A percentile compares a stretch with the other conserved stretches of the same genome.
These are phyloP conservation scores for Megacollybia platyphylla DNA, from an alignment of 1,284 basidiomycete genomes.

Conservation along the genomic window DNA sequence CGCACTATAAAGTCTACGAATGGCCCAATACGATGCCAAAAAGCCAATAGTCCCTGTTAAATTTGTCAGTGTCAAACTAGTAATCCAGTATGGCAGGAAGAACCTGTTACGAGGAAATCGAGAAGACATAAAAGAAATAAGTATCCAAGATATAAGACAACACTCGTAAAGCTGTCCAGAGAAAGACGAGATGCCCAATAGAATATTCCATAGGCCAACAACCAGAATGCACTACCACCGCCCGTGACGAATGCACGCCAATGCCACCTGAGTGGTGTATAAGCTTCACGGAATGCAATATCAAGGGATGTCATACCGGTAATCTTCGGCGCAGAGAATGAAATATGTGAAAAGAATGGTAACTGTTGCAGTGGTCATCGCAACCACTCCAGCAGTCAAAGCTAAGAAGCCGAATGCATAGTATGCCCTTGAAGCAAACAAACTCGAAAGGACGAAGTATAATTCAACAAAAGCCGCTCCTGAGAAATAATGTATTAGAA, in stretches of 20 bases:
- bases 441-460: constrained; percentile 86
- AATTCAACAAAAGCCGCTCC: constrained; percentile 93
- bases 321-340: constrained; percentile 90
- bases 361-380: constrained; percentile 82
- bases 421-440: constrained; percentile 90
- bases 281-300: constrained; percentile 2
- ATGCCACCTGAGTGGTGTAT: constrained; percentile 60
- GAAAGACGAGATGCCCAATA: constrained; percentile 85
- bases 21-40: constrained; percentile 78
- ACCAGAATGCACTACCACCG: constrained; percentile 89
- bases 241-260: constrained; percentile 95
- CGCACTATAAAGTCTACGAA: constrained; percentile 69
- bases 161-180: constrained; percentile 74
- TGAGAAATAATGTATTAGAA: constrained; percentile 14
- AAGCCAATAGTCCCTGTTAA: constrained; percentile 70
- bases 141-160: constrained; percentile 87
- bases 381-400: constrained; percentile 77
- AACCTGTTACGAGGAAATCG: constrained; percentile 82
- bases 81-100: not conserved
- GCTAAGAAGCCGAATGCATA: constrained; percentile 96
- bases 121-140: constrained; percentile 74
- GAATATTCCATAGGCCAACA: constrained; percentile 74
- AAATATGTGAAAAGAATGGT: constrained; percentile 90
- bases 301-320: constrained; percentile 40
- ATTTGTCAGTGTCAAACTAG: constrained; percentile 4